Base-by-base conservation (phyloP, 345 rosid genomes). In the Lumnitzera racemosa region DNA sequence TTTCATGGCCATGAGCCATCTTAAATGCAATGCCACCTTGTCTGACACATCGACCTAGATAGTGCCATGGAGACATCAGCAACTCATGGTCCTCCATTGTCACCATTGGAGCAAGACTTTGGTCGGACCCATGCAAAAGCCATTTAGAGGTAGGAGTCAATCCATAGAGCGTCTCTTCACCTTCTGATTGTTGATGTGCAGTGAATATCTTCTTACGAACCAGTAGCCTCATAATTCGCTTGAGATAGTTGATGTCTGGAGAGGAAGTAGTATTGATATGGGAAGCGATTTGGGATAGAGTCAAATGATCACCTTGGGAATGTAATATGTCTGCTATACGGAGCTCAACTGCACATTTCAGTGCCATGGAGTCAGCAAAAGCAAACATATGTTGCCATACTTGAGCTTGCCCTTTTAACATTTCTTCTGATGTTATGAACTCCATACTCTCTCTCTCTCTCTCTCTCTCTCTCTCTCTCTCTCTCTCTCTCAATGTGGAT, bases 341-440 rank as follows among this genome's bases (percentile, higher is more conserved):
- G 15, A 80, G 76, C 51, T 80, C 81, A 3, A 74, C 65, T 0
- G 75, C 79, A 4, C 68, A 74, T 24, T 71, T 80, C 7, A 74
- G 62, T 0, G 73, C 80, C 78, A 76, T 67, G 13, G 80, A 73
- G 56, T 78, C 77, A 6, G 36, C 74, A 58, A 68, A 78, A n/a
- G 64, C 52, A 12, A 72, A 65, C 71, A 61, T 49, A 66, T 23
- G 13, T 2, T 17, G 62, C 76, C 65, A 68, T 56, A 76, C 55
- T 13, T 58, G 47, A 2, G 62, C 62, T 55, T 76, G 76, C 25
- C 74, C 71, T 46, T 51, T 51, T 1, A 63, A 50, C 36, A 53
- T 36, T 17, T 57, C 73, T 23, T 70, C 73, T 10, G 64, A 69
- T 16, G 29, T 51, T 15, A 47, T 70, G 13, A 47, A 61, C 16